Evolutionary conservation across 129 eudicot genomes (phyloP), one percentile per base, ranked within the genome.

Genomic region (Calendula officinalis): DNA sequence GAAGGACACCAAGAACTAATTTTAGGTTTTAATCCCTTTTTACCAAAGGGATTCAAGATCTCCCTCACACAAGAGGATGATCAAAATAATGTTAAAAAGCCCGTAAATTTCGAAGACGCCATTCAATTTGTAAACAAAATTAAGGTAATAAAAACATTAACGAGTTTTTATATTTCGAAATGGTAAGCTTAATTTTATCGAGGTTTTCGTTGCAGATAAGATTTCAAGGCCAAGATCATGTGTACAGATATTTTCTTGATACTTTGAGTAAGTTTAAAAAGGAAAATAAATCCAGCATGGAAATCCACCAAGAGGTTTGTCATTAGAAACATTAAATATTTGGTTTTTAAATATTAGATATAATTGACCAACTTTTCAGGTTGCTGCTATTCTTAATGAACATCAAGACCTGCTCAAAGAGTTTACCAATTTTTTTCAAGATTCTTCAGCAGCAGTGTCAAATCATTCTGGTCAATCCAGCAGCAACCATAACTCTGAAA

Each of bases 171-270:
- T 38, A 12, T 30, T 39, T 61, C 3, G 17, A 60, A 60, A 13
- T 33, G 60, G 60, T 37, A 8, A 54, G 45, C 56, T 59, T 12
- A 32, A 49, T 33, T 47, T 64, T 79, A 46, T 69, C 56, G 47
- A 57, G n/a, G 60, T 56, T 17, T 42, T 60, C 68, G 27, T 65
- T 81, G 75, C 96, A 91, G 98, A 63, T 70, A 71, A 83, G 88
- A 77, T 87, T 87, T 80, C 96, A 82, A 76, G 98, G 91, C 33
- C 86, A 91, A 74, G 95, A 87, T 67, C 94, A 72, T 68, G 94
- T 91, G 61, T 91, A 84, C 82, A 87, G 78, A 78, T 80, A 95
- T 60, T 82, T 91, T 72, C 96, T 91, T 61, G 94, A 80, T 58
- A 87, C 81, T 59, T 80, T 91, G 86, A 82, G 77, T 60, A 57